Percentiles rank a stretch among this genome's conserved stretches.
Conservation (phyloP, 1,284 basidiomycete species). For the Boletus mariae region DNA sequence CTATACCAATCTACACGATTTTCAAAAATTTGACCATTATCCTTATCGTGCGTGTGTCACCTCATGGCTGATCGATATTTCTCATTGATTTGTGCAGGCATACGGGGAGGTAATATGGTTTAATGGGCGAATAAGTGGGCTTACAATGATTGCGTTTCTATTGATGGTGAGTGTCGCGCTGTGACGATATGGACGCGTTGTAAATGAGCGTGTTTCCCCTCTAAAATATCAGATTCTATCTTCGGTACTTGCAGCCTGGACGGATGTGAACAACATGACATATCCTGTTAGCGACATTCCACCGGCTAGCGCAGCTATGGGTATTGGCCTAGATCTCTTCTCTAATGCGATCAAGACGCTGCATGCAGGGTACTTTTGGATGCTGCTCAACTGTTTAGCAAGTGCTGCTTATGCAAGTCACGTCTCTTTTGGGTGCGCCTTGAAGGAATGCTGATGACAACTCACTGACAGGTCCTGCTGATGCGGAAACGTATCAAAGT, state of each 20-base stretch:
- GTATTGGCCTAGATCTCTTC: conserved; percentile 43
- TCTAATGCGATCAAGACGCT: conserved; percentile 53
- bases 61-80: not conserved
- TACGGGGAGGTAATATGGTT: conserved; percentile 99
- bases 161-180: conserved; percentile 71
- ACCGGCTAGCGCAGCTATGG: conserved; percentile 39
- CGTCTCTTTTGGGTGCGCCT: conserved; percentile 31
- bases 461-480: conserved; percentile 65
- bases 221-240: conserved; percentile 69
- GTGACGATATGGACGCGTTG: not conserved
- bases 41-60: conserved; percentile 69
- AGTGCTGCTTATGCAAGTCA: conserved; percentile 91
- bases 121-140: conserved; percentile 81
- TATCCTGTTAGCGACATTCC: conserved; percentile 38
- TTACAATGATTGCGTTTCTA: conserved; percentile 87
- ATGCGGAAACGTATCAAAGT: conserved; percentile 98
- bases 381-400: conserved; percentile 88
- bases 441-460: conserved; percentile 2
- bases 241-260: conserved; percentile 94
- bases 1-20: conserved; percentile 94
- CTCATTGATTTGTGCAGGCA: conserved; percentile 48
- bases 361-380: conserved; percentile 94
- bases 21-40: conserved; percentile 99
- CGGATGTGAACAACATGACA: conserved; percentile 69
- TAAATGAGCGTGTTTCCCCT: not conserved